Conservation (phyloP, 345 rosid species). For the Erysimum cheiranthoides region DNA sequence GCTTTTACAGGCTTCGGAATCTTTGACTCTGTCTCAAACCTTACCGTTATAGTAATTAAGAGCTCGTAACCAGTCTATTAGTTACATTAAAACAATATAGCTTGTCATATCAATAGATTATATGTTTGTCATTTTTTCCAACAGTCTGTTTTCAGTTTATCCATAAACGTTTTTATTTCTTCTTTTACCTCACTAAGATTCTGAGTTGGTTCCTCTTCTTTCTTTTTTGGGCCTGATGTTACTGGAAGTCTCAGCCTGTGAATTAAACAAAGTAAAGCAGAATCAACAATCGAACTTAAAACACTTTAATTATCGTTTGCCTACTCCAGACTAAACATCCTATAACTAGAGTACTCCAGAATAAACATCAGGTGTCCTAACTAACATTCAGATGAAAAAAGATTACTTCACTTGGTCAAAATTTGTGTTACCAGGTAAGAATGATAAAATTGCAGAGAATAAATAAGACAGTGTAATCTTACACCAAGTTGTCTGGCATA, state of each 20-base stretch:
- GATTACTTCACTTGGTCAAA: constrained; percentile 16
- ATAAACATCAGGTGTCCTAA: background rate
- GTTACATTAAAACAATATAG: constrained; percentile 2
- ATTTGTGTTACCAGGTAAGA: constrained; percentile 7
- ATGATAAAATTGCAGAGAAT: constrained; percentile 12
- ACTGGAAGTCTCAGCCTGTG: constrained; percentile 72
- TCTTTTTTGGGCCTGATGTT: constrained; percentile 59
- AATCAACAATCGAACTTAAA: constrained; percentile 10
- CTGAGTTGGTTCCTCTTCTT: constrained; percentile 58
- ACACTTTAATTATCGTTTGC: background rate
- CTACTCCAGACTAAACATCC: background rate
- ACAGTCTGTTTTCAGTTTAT: background rate
- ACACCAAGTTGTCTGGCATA: constrained; percentile 74
- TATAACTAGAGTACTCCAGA: constrained; percentile 2
- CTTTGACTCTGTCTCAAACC: background rate
- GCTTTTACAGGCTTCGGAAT: constrained; percentile 1
- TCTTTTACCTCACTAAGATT: constrained; percentile 60
- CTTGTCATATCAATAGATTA: background rate
- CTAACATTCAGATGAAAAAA: constrained; percentile 20
- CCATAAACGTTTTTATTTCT: constrained; percentile 5
- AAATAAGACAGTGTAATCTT: constrained; percentile 44
- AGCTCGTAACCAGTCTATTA: background rate
- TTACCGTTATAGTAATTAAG: background rate
- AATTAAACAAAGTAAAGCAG: constrained; percentile 12
- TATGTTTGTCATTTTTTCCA: background rate